Base-by-base conservation (phyloP, 1,139 yeast species). In the Geotrichum australiense region DNA sequence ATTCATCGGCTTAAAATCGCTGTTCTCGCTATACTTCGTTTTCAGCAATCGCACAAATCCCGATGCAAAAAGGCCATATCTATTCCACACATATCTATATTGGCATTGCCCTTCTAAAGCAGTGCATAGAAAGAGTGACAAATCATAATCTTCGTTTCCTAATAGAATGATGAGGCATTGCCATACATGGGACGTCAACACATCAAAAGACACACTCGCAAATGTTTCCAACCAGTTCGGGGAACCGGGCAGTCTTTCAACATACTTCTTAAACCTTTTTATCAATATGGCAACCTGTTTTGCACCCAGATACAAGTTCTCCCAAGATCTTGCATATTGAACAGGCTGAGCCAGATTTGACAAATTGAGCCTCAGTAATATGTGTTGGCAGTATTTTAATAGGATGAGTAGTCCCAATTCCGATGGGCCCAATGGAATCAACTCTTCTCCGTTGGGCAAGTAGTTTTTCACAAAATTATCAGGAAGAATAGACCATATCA, bases 151-250 rank as follows among this genome's bases (percentile, higher is more conserved):
- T 26, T 44, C 48, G 28, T 42, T 42, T 11, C 48, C 49, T 19
- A 52, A 34, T n/a, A 50, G 32, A 25, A 50, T 42, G 20, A 50
- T 22, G 11, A 46, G 30, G 22, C 51, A 48, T 15, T 48, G 50
- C 53, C 54, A 53, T 10, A 50, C 29, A 35, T 53, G 53, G 2
- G 39, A 27, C 11, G 32, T 11, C 35, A 43, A 34, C 8, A 37
- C 33, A 20, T 40, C 42, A 16, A 29, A 24, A 3, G 37, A 16
- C 8, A 40, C 21, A 15, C 18, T 27, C 8, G 39, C 28, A 4
- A 40, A 25, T 22, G 24, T 18, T 15, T 28, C 16, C 21, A 16
- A 19, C 21, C 26, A 27, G 10, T 14, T 16, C 16, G 24, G 20
- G n/a, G n/a, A n/a, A 10, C 14, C 19, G 5, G 11, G 11, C n/a